phyloP scores from a whole-genome alignment of 2,329 filamentous ascomycete species.

The Epichloe hybrida region DNA sequence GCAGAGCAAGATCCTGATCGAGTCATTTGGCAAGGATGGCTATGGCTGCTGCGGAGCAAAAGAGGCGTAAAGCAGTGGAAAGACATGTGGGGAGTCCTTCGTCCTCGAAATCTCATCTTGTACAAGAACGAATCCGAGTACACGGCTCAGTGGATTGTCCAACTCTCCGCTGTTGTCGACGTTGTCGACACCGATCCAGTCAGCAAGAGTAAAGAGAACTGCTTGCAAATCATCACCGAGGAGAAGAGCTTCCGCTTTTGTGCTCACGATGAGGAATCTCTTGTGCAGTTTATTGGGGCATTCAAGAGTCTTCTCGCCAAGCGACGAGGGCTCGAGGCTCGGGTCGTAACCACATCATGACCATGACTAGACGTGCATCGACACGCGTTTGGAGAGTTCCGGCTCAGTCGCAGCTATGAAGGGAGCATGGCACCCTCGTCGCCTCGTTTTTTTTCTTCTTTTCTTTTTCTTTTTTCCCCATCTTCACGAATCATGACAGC shows the following conservation, averaged over 20 bases:
- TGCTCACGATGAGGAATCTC: conserved; percentile 63
- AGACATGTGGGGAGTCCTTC: conserved; percentile 81
- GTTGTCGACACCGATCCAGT: conserved; percentile 86
- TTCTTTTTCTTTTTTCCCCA: no score
- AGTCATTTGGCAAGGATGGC: conserved; percentile 86
- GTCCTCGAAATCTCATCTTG: conserved; percentile 69
- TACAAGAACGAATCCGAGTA: conserved; percentile 95
- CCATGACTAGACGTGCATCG: background rate
- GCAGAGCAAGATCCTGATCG: conserved; percentile 61
- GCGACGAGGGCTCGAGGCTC: conserved; percentile 48
- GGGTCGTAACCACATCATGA: conserved; percentile 23
- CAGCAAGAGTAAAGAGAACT: conserved; percentile 71
- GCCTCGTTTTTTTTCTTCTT: background rate
- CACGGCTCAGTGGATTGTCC: conserved; percentile 67
- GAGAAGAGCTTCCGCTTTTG: conserved; percentile 74
- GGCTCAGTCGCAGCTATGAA: background rate
- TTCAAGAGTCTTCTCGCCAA: conserved; percentile 76
- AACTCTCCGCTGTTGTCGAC: conserved; percentile 67
- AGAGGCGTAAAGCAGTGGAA: conserved; percentile 86
- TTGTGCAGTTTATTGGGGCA: conserved; percentile 76
- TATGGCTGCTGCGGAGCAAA: conserved; percentile 72
- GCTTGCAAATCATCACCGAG: conserved; percentile 86
- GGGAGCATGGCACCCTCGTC: background rate
- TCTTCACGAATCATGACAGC: no score
- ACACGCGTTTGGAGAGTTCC: background rate